Evolutionary conservation across 495 filamentous ascomycete genomes (phyloP), one percentile per base, ranked within the genome.

Genomic region (Hypoxylon crocopeplum): DNA sequence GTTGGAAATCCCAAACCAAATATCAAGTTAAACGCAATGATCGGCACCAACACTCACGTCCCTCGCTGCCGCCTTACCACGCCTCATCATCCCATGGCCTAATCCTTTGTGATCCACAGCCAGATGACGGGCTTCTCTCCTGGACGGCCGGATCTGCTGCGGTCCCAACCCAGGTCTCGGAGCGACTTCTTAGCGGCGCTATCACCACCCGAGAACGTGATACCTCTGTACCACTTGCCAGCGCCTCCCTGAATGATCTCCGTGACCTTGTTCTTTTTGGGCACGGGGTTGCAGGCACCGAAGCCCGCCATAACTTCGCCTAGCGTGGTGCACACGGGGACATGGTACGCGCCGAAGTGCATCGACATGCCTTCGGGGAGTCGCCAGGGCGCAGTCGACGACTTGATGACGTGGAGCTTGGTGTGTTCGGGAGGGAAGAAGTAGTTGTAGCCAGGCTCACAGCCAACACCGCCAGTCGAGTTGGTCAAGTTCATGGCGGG

Each of bases 401-500:
- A 50, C 57, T 75, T 78, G 62, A 82, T 67, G 19, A 80, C 69
- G 41, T 79, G 72, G n/a, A 82, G 71, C 41, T 77, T 77, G 15
- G 72, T 75, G 66, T 81, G 75, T 36, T 81, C 72, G 5, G 57
- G 44, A 0, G 75, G 74, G 62, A 82, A 82, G 44, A 79, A 71
- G 63, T 81, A 83, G 66, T 82, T 76, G 66, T 77, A 82, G 3
- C 78, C 79, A 0, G 77, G 78, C 56, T 81, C 78, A 27, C 73
- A 71, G 30, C 78, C 79, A 5, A 71, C 66, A 27, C 86, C 87
- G 12, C 84, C 84, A 8, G 81, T 79, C 12, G 78, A 74, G 48
- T 85, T 78, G 16, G 73, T 71, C 30, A 88, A 63, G 66, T 88
- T 84, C 42, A 85, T 72, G 7, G 75, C 78, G 8, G 80, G 75